Conservation (phyloP, 192 early-diverging fungal species). For the Podila verticillata region DNA sequence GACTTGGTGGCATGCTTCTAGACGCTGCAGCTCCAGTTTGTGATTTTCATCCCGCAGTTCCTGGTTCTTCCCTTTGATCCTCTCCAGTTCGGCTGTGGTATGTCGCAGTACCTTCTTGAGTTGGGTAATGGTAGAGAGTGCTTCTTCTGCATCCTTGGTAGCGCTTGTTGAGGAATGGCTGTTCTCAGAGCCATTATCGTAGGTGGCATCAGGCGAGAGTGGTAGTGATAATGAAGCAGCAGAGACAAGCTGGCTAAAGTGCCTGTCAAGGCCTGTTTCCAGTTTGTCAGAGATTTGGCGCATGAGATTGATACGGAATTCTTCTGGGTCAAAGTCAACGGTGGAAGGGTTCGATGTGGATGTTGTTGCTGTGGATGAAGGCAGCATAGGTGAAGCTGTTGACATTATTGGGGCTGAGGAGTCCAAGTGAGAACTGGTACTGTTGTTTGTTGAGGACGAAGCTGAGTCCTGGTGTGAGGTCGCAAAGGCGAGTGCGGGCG, state of each 20-base stretch:
- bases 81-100: constrained; percentile 2
- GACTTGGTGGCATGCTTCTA: constrained; percentile 15
- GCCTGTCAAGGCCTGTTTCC: constrained; percentile 16
- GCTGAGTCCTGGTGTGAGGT: not conserved
- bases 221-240: constrained; percentile 5
- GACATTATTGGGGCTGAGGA: not conserved
- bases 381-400: constrained; percentile 1
- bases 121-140: constrained; percentile 1
- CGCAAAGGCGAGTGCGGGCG: not conserved
- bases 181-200: not conserved
- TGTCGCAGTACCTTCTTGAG: not conserved
- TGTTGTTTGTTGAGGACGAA: not conserved
- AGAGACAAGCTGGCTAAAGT: constrained; percentile 16
- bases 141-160: not conserved
- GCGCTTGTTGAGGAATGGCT: not conserved
- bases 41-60: constrained; percentile 11
- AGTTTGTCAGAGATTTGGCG: constrained; percentile 20
- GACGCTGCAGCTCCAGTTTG: constrained; percentile 5
- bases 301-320: constrained; percentile 17
- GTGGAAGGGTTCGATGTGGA: not conserved
- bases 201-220: constrained; percentile 3
- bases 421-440: not conserved
- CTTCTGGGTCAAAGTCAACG: constrained; percentile 18
- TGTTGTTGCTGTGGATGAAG: not conserved
- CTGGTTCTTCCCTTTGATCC: constrained; percentile 17